Base-by-base conservation (phyloP, 129 eudicot genomes). In the Deinandra increscens region DNA sequence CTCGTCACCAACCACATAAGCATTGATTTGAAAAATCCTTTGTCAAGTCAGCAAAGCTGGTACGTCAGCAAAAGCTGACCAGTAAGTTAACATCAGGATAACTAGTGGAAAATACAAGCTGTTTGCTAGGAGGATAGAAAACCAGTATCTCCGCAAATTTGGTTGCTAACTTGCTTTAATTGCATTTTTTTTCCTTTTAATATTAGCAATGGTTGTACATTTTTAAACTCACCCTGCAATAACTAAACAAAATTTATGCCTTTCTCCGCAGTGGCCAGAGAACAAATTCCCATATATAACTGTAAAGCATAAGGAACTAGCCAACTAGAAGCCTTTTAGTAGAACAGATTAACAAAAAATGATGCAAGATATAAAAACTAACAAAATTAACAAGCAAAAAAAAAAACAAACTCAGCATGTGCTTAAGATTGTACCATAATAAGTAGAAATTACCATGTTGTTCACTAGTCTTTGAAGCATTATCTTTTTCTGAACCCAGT, bases 401-500 rank as follows among this genome's bases (percentile, higher is more conserved):
- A 54, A 43, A 63, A 23, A 75, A 48, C 22, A 48, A 42, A 50
- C 4, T 13, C 19, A 58, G 64, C 43, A 66, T 58, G 34, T 41
- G 66, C 58, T 13, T 19, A 34, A 64, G n/a, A 41, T 3, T 59
- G 46, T 46, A 64, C 23, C 31, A 65, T 64, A 72, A 48, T 12
- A 50, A 59, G 59, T 58, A 58, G 11, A 58, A 54, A 66, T 73
- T 75, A 94, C 99, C 99, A 74, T 75, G 85, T 29, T 80, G 60
- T 41, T 86, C 95, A 11, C 49, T 15, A 63, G 50, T 81, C 75
- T 83, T 89, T 38, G 63, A 62, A 48, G 84, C 65, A 72, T 62
- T 70, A 41, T 85, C 96, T 79, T 81, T 91, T 53, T 88, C 93
- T 41, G 96, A 76, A 61, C 97, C 93, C 79, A 94, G 86, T 3